These are phyloP conservation scores for Teratosphaeria pseudoeucalypti DNA, from an alignment of 2,329 filamentous ascomycete species.

Conservation along the genomic window DNA sequence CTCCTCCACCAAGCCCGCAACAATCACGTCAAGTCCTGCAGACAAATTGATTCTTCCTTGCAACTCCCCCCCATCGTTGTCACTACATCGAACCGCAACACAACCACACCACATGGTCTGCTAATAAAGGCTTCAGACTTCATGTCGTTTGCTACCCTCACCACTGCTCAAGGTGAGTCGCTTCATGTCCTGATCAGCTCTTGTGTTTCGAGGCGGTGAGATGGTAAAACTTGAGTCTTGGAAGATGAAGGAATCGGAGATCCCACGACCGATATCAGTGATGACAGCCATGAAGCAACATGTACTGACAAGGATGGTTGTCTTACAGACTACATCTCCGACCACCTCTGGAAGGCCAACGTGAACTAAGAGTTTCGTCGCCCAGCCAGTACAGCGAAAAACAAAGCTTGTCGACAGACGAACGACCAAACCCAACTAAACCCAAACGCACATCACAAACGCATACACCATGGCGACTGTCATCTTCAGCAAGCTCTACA, in stretches of 20 bases:
- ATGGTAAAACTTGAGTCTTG: neutral
- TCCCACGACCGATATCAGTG: neutral
- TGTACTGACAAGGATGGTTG: neutral
- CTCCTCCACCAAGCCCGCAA: neutral
- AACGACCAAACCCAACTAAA: slow-evolving; percentile 8
- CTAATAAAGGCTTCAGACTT: neutral
- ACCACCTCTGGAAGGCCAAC: slow-evolving; percentile 60
- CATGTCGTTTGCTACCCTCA: neutral
- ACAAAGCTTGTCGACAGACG: neutral
- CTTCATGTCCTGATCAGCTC: neutral
- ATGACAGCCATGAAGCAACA: neutral
- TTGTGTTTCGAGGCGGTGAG: neutral
- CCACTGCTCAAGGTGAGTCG: neutral
- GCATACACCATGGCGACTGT: slow-evolving; percentile 25
- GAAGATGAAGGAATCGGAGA: neutral
- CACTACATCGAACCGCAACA: neutral
- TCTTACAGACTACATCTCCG: slow-evolving; percentile 53
- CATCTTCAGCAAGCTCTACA: slow-evolving; percentile 48
- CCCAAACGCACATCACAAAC: slow-evolving; percentile 10
- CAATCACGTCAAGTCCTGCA: neutral
- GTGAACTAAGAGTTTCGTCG: slow-evolving; percentile 41
- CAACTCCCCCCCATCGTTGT: neutral
- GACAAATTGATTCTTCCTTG: neutral
- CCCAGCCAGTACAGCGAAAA: neutral
- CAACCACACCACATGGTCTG: neutral